Base-by-base conservation (phyloP, 83 land plant species). In the Thuja plicata region DNA sequence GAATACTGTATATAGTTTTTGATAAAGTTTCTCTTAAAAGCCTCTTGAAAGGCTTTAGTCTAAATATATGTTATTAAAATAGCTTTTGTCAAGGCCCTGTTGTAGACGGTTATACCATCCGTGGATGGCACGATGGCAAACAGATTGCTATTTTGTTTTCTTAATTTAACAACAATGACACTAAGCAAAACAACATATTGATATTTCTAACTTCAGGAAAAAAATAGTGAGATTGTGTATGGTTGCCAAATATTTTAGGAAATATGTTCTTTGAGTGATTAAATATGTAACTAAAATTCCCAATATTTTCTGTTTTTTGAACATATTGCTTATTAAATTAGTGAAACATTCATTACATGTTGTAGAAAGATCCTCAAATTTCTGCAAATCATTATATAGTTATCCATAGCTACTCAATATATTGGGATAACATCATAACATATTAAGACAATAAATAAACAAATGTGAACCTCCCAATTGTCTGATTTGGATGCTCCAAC, bases 401-500 rank as follows among this genome's bases (percentile, higher is more conserved):
- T 34, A 37, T 40, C 21, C 21, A 19, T 38, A 38, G 82, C 37
- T 55, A 50, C 50, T 13, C 35, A 85, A 50, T 41, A 11, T 30
- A 48, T 34, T 37, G 17, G 84, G n/a, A 40, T n/a, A 89, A 84
- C 40, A 70, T 8, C 15, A 40, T n/a, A 89, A 84, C 40, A 70
- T 8, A n/a, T 38, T 60, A 34, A 66, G 45, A 41, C 27, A 16
- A 86, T 12, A 57, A 32, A 86, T 32, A 86, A n/a, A 30, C 40
- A 86, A 30, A 35, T 86, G 34, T 91, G 57, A 27, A 95, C 96
- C 96, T 95, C 91, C 96, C 96, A 95, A 7, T 35, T 89, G 52
- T 86, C 70, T 6, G 89, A 71, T 85, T 60, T 70, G 15, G 52
- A 87, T 80, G 79, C 88, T 35, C 46, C 88, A 89, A 90, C 88